phyloP scores from a whole-genome alignment of 2,329 filamentous ascomycete genomes.

The Elsinoe fawcettii region DNA sequence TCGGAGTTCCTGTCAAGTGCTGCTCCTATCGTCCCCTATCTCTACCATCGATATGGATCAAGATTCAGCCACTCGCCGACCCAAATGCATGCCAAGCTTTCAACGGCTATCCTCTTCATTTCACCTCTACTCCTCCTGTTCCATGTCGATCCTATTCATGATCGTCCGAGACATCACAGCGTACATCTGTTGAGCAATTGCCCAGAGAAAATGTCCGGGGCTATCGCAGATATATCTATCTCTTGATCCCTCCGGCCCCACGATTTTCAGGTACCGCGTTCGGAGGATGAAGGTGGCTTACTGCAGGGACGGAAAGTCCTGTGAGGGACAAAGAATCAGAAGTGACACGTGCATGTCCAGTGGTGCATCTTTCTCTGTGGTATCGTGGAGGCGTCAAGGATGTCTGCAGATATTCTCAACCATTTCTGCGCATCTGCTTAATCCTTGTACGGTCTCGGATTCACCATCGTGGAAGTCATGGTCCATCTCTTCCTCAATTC shows the following conservation, averaged over 20 bases:
- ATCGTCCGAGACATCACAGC: not conserved
- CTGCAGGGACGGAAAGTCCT: not conserved
- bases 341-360: not conserved
- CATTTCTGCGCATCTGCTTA: not conserved
- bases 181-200: not conserved
- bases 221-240: not conserved
- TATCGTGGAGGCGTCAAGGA: not conserved
- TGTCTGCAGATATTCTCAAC: not conserved
- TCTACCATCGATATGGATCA: conserved; percentile 5
- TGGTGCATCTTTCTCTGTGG: not conserved
- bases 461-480: not conserved
- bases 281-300: conserved; percentile 7
- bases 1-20: not conserved
- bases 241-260: not conserved
- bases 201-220: not conserved
- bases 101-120: conserved; percentile 13
- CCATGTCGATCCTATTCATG: not conserved
- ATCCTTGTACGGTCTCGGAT: not conserved
- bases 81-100: conserved; percentile 7
- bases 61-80: not conserved
- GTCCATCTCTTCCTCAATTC: not conserved
- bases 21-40: not conserved
- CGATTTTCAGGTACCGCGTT: conserved; percentile 8
- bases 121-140: not conserved
- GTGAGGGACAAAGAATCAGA: not conserved